Evolutionary conservation across 2,329 filamentous ascomycete species (phyloP).

Genomic region (Talaromyces sp.): DNA sequence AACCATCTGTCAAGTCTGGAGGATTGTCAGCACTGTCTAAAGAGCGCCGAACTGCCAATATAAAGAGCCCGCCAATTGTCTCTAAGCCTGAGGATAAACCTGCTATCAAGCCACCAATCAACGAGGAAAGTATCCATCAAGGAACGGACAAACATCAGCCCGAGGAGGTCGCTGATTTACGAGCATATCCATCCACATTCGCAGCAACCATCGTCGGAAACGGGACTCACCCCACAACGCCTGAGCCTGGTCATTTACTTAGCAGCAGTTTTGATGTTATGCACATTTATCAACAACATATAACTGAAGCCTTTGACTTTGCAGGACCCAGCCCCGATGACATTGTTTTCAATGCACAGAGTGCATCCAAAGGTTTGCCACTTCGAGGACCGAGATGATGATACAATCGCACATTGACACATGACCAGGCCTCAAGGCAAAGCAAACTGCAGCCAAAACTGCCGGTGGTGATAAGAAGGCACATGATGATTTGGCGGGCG

Average conservation of each 20-base stretch:
- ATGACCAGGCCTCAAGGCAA: constrained; percentile 47
- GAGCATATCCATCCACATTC: constrained; percentile 52
- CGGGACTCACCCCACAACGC: constrained; percentile 25
- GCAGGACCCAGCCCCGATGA: constrained; percentile 88
- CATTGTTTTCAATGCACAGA: constrained; percentile 80
- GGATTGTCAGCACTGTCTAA: constrained; percentile 26
- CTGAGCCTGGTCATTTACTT: constrained; percentile 36
- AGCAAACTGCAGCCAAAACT: constrained; percentile 42
- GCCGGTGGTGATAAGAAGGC: constrained; percentile 45
- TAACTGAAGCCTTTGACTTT: constrained; percentile 60
- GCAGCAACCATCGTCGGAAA: constrained; percentile 46
- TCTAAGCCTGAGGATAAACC: neutral
- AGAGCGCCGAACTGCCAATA: constrained; percentile 22
- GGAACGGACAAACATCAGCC: constrained; percentile 22
- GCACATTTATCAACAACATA: constrained; percentile 39
- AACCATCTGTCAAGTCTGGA: constrained; percentile 26
- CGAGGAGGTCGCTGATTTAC: constrained; percentile 31
- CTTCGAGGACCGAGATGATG: constrained; percentile 40
- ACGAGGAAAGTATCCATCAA: constrained; percentile 16
- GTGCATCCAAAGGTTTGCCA: constrained; percentile 69
- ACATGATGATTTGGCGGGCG: constrained; percentile 47
- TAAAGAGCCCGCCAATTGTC: constrained; percentile 21
- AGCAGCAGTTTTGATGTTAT: constrained; percentile 37
- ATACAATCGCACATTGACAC: constrained; percentile 40
- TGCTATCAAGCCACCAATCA: neutral